A percentile compares a stretch with the other conserved stretches of the same genome.
Conservation (phyloP, 2,329 filamentous ascomycete genomes). For the Pseudogymnoascus sp. region DNA sequence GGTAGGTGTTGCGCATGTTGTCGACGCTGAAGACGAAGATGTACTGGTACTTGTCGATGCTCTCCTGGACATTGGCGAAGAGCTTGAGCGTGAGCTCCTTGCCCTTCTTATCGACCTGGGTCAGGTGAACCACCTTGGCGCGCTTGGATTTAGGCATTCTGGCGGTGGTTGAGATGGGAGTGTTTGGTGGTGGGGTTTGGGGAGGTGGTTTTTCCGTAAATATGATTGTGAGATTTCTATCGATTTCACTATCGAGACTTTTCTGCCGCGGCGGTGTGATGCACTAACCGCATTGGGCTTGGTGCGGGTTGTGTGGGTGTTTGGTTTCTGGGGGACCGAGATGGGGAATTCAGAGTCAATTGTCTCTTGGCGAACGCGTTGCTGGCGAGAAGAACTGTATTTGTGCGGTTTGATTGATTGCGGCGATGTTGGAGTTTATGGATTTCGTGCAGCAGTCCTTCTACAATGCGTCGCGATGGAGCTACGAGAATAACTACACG, state of each 20-base stretch:
- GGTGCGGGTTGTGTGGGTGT: not conserved
- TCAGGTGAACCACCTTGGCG: conserved; percentile 80
- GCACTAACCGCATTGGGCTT: not conserved
- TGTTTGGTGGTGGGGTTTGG: conserved; percentile 11
- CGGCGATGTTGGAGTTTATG: conserved; percentile 92
- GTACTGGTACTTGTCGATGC: conserved; percentile 77
- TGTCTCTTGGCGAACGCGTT: not conserved
- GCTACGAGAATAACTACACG: conserved; percentile 86
- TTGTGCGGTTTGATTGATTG: not conserved
- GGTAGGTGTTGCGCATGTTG: conserved; percentile 96
- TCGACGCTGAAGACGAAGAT: conserved; percentile 91
- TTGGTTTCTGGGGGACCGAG: not conserved
- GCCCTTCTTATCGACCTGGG: conserved; percentile 86
- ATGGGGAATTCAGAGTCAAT: not conserved
- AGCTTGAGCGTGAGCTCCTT: conserved; percentile 83
- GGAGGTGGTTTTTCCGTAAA: conserved; percentile 14
- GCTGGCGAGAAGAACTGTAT: not conserved
- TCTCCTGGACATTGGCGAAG: conserved; percentile 81
- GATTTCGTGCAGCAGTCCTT: conserved; percentile 92
- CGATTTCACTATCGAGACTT: conserved; percentile 11
- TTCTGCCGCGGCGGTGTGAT: conserved; percentile 8
- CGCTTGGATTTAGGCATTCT: conserved; percentile 95
- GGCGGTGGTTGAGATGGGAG: conserved; percentile 6
- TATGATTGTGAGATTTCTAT: conserved; percentile 17
- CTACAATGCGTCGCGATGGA: conserved; percentile 80